Percentiles rank a stretch among this genome's conserved stretches.
Evolutionary conservation across 352 stramenopile genomes (phyloP).

Genomic region (Phytophthora brassicae): DNA sequence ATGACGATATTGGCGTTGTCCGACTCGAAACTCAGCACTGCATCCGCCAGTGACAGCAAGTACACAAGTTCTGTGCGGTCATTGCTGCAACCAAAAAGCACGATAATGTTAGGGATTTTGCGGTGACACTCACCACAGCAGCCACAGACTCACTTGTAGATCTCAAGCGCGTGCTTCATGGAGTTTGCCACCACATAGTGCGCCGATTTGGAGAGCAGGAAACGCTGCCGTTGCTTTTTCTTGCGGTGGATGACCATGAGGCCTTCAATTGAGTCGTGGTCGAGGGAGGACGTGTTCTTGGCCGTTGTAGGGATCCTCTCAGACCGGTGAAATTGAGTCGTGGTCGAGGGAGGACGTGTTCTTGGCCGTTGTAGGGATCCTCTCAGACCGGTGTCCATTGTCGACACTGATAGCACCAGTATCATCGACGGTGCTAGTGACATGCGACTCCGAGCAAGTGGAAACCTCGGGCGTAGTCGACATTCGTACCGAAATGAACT

Average conservation of each 20-base stretch:
- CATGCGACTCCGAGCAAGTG: conserved; percentile 8
- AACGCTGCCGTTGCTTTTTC: conserved; percentile 58
- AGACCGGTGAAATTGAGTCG: conserved; percentile 27
- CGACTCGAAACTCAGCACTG: conserved; percentile 63
- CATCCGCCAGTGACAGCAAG: conserved; percentile 57
- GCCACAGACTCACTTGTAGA: conserved; percentile 46
- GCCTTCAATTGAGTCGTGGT: conserved; percentile 47
- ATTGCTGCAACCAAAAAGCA: conserved; percentile 31
- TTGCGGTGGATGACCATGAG: conserved; percentile 70
- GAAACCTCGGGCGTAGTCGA: conserved; percentile 11
- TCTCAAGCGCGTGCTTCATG: conserved; percentile 54
- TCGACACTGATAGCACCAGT: not conserved
- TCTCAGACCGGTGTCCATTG: not conserved
- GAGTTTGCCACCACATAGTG: conserved; percentile 57
- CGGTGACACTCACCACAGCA: not conserved
- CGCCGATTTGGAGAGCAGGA: conserved; percentile 43
- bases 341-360: conserved; percentile 39
- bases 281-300: conserved; percentile 35
- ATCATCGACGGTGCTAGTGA: not conserved
- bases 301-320: conserved; percentile 15
- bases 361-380: conserved; percentile 15
- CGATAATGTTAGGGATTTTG: not conserved
- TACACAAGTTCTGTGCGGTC: conserved; percentile 61
- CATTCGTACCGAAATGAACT: conserved; percentile 7
- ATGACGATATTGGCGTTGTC: conserved; percentile 69